Base-by-base conservation (phyloP, 2,329 filamentous ascomycete genomes). In the Arthrocladium fulminans region DNA sequence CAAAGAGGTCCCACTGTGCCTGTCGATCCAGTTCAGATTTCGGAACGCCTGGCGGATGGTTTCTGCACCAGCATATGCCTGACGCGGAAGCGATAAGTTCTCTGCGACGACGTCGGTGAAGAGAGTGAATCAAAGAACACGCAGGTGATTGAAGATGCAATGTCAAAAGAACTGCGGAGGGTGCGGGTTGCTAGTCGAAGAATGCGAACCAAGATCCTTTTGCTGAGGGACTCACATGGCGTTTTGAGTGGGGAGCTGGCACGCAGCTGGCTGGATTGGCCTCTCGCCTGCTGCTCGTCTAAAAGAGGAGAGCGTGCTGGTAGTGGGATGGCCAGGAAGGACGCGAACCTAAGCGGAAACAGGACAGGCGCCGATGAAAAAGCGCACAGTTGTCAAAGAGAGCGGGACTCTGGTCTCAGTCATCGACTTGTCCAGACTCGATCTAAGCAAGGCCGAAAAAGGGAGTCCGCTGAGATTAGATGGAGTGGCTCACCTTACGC, bases 221-320 rank as follows among this genome's bases (percentile, higher is more conserved):
- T 58, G 53, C 47, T 54, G 46, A 50, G 51, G 49, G 51, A 51
- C 23, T 49, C 55, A 58, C 56, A 57, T 59, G 57, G 57, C 57
- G 58, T 50, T 58, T 44, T 53, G 54, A 53, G 58, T 51, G 54
- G 54, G 50, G 54, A 58, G 54, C 54, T 58, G 56, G 55, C 54
- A 46, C 54, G 52, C 56, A 58, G 56, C 53, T 55, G 60, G 59
- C 60, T 62, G 59, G 59, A 60, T 57, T 56, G 59, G 59, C 55
- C 60, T 60, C 47, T 62, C 57, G 58, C 54, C 55, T 47, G 51
- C 40, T 34, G 45, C 23, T 54, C 50, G 52, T 53, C 54, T 51
- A 53, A 53, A 57, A 50, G 52, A 56, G 51, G 51, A 55, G 54
- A 54, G 51, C 34, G 45, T 42, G 35, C 32, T 41, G 17, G 20